phyloP scores from a whole-genome alignment of 2,329 filamentous ascomycete genomes.

The Fusarium guadeloupense region DNA sequence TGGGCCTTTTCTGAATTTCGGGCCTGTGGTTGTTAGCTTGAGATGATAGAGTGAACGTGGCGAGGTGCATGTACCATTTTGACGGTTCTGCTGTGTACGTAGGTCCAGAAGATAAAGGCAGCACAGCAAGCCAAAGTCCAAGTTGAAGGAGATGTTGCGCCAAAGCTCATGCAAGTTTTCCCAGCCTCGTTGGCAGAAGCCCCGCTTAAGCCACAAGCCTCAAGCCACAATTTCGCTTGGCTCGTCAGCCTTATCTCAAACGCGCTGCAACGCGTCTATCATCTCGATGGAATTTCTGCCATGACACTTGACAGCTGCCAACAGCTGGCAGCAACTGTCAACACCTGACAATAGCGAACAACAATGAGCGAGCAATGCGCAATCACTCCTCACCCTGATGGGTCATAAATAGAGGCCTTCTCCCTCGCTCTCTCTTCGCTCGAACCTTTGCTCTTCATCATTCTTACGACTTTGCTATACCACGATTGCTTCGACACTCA shows the following conservation, averaged over 20 bases:
- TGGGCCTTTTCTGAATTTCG: constrained; percentile 99
- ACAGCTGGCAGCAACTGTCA: not conserved
- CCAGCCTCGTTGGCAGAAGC: constrained; percentile 39
- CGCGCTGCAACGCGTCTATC: constrained; percentile 11
- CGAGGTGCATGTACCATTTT: constrained; percentile 38
- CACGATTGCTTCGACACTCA: constrained; percentile 13
- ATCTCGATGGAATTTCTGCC: not conserved
- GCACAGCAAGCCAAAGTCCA: constrained; percentile 16
- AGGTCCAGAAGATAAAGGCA: constrained; percentile 6
- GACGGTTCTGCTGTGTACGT: constrained; percentile 19
- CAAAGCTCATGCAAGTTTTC: constrained; percentile 42
- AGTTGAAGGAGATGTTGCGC: constrained; percentile 24
- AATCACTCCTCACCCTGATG: constrained; percentile 1
- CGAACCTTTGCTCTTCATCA: not conserved
- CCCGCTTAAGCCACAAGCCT: constrained; percentile 12
- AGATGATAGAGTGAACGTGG: no score
- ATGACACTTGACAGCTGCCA: constrained; percentile 2
- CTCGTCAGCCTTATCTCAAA: constrained; percentile 33
- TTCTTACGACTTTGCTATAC: constrained; percentile 18
- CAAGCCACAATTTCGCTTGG: constrained; percentile 14
- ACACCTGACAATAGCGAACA: not conserved
- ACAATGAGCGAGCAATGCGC: not conserved
- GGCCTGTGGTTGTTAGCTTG: constrained; percentile 65
- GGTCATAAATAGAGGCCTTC: constrained; percentile 15
- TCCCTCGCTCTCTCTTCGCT: not conserved